phyloP scores from a whole-genome alignment of 73 alveolate genomes.

The Symbiodinium natans region DNA sequence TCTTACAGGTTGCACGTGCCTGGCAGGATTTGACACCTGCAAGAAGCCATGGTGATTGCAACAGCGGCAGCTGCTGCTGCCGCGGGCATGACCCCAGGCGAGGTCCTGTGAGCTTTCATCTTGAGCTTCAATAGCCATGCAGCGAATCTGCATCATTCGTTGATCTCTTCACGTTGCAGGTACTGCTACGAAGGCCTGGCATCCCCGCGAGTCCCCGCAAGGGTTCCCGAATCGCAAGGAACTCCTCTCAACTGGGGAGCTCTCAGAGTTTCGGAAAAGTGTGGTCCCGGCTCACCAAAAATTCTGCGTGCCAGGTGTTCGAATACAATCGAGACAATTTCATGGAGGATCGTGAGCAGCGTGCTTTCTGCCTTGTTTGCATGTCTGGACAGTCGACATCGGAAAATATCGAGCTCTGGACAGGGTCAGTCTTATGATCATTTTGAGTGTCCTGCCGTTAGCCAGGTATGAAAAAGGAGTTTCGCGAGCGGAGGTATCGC shows the following conservation, averaged over 20 bases:
- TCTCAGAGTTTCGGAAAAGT: no score
- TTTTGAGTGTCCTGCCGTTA: no score
- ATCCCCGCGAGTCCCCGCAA: not conserved
- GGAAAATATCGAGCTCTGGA: no score
- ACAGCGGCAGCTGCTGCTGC: slow-evolving; percentile 82
- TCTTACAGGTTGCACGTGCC: no score
- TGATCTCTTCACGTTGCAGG: no score
- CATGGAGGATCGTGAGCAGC: slow-evolving; percentile 85
- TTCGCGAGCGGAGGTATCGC: slow-evolving; percentile 74
- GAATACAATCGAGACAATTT: slow-evolving; percentile 84
- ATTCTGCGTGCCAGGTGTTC: slow-evolving; percentile 76
- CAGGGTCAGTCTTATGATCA: no score
- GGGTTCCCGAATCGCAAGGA: no score
- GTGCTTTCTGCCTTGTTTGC: not conserved
- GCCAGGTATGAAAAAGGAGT: slow-evolving; percentile 90
- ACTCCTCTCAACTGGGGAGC: no score
- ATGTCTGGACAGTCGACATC: not conserved
- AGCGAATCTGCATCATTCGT: no score
- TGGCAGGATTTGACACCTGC: slow-evolving; percentile 18
- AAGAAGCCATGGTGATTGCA: slow-evolving; percentile 61
- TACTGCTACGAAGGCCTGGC: slow-evolving; percentile 25
- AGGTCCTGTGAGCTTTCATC: not conserved
- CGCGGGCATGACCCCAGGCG: slow-evolving; percentile 90
- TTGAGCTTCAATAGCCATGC: no score
- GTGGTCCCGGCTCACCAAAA: no score